Percentiles rank a stretch among this genome's conserved stretches.
Evolutionary conservation across 441 rosid species (phyloP).

Genomic region (Mallotus japonicus): DNA sequence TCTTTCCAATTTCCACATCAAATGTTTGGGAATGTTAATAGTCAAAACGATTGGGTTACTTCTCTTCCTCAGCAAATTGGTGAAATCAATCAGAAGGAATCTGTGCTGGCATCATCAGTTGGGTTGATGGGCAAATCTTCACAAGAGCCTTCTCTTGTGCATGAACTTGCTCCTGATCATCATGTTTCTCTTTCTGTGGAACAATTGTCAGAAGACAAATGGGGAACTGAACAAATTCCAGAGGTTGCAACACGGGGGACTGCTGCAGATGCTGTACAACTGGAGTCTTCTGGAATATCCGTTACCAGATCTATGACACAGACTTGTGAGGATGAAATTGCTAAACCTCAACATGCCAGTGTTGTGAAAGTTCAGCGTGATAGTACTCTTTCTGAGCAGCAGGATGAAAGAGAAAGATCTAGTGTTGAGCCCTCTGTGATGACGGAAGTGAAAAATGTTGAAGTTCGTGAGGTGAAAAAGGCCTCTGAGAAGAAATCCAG

Average conservation of each 20-base stretch:
- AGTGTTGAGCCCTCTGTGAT: slow-evolving; percentile 32
- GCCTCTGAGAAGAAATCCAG: slow-evolving; percentile 80
- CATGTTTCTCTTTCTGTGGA: slow-evolving; percentile 29
- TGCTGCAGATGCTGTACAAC: slow-evolving; percentile 23
- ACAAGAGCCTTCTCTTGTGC: slow-evolving; percentile 29
- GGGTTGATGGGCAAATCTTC: slow-evolving; percentile 35
- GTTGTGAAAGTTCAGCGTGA: slow-evolving; percentile 33
- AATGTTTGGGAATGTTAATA: slow-evolving; percentile 43
- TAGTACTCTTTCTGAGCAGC: slow-evolving; percentile 28
- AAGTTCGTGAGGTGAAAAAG: slow-evolving; percentile 59
- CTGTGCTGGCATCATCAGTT: slow-evolving; percentile 32
- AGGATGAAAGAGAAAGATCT: slow-evolving; percentile 35
- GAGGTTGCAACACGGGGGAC: slow-evolving; percentile 23
- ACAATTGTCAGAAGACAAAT: slow-evolving; percentile 32
- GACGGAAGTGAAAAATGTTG: slow-evolving; percentile 45
- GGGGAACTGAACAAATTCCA: slow-evolving; percentile 30
- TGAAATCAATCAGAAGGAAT: slow-evolving; percentile 42
- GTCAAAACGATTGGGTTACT: slow-evolving; percentile 39
- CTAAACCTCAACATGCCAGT: slow-evolving; percentile 25
- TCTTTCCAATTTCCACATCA: slow-evolving; percentile 56
- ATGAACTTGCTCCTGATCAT: slow-evolving; percentile 38
- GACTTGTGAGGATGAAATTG: slow-evolving; percentile 35
- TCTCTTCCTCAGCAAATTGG: slow-evolving; percentile 36
- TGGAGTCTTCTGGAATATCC: slow-evolving; percentile 25
- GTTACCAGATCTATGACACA: slow-evolving; percentile 24